These are phyloP conservation scores for Trichosporon inkin DNA, from an alignment of 1,284 basidiomycete genomes.

Conservation along the genomic window DNA sequence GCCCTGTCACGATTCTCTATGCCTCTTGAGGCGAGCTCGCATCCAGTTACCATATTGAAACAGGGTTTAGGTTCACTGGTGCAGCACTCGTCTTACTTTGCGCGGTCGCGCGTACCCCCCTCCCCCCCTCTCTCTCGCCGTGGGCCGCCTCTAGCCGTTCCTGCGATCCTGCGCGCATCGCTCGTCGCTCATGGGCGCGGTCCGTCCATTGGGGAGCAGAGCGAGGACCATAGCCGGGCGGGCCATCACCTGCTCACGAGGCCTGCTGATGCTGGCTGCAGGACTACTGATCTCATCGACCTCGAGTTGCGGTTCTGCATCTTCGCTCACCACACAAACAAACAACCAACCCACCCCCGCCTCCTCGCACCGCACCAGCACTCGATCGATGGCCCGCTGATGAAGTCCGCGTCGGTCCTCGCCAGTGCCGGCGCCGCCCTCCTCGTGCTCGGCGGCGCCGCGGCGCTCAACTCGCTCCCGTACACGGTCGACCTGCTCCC, in stretches of 20 bases:
- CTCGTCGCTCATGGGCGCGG: too few species aligned
- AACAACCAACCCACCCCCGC: too few species aligned
- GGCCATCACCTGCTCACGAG: too few species aligned
- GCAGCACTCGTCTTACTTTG: neutral
- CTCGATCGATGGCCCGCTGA: neutral
- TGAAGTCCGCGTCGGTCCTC: neutral
- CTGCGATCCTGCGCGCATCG: too few species aligned
- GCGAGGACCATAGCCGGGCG: too few species aligned
- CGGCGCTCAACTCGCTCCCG: neutral
- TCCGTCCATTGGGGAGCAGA: too few species aligned
- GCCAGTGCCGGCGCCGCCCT: neutral
- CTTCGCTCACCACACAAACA: too few species aligned
- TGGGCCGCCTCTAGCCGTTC: too few species aligned
- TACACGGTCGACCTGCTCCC: neutral
- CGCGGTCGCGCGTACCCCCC: neutral
- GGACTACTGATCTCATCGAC: too few species aligned
- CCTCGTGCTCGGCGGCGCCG: neutral
- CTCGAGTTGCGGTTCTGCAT: too few species aligned
- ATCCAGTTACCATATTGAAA: neutral
- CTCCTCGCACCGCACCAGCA: neutral
- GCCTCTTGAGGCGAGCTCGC: neutral
- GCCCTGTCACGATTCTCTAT: too few species aligned
- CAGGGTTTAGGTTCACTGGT: constrained; percentile 6
- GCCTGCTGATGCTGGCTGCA: too few species aligned
- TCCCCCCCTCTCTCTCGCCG: neutral